Conservation (phyloP, 441 rosid species). For the Syzygium syzygioides region DNA sequence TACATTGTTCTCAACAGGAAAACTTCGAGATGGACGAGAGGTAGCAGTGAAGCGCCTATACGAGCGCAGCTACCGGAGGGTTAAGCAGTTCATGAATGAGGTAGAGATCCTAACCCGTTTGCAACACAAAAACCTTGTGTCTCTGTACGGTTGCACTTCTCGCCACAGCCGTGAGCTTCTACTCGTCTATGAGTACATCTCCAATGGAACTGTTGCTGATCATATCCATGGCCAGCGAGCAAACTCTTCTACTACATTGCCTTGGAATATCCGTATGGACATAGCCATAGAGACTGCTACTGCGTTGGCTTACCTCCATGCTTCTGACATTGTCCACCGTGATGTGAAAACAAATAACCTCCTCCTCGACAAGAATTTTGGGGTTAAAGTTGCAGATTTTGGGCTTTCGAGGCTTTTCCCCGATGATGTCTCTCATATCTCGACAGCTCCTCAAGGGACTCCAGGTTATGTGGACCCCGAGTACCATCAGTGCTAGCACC, state of each 20-base stretch:
- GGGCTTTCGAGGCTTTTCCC: constrained; percentile 63
- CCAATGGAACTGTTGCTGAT: constrained; percentile 70
- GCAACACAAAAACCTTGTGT: constrained; percentile 63
- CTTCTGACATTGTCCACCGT: constrained; percentile 56
- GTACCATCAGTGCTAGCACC: constrained; percentile 54
- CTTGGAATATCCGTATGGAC: constrained; percentile 30
- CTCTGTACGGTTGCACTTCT: constrained; percentile 77
- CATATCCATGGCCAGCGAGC: constrained; percentile 50
- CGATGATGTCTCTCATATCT: constrained; percentile 48
- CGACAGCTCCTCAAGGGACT: constrained; percentile 81
- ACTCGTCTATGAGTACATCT: constrained; percentile 63
- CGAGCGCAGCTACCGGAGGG: constrained; percentile 42
- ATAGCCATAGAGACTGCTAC: constrained; percentile 67
- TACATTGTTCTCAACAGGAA: constrained; percentile 25
- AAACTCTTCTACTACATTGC: constrained; percentile 15
- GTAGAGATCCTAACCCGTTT: constrained; percentile 61
- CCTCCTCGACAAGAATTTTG: constrained; percentile 53
- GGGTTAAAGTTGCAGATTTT: constrained; percentile 75
- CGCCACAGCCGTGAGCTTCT: constrained; percentile 55
- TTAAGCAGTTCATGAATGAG: constrained; percentile 67
- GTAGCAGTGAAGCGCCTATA: constrained; percentile 72
- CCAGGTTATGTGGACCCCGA: constrained; percentile 75
- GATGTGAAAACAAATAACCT: constrained; percentile 76
- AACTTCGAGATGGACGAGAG: constrained; percentile 63
- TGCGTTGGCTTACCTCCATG: constrained; percentile 69